phyloP scores from a whole-genome alignment of 257 asterid genomes.

The Verbascum thapsus region DNA sequence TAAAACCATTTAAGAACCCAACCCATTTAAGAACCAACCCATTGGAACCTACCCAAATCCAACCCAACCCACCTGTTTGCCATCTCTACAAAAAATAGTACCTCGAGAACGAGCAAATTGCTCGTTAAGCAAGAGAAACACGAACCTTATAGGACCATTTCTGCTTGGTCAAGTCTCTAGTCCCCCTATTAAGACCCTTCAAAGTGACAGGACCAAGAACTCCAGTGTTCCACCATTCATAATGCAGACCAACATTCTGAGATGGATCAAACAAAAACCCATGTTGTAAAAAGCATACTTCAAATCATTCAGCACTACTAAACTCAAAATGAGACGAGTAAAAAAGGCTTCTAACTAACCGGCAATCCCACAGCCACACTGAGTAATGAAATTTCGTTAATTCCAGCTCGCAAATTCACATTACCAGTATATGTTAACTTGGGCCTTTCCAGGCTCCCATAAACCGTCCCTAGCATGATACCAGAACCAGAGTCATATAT shows the following conservation, averaged over 20 bases:
- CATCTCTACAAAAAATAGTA: no score
- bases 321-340: constrained; percentile 3
- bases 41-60: no score
- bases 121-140: neutral
- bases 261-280: neutral
- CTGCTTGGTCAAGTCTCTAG: constrained; percentile 78
- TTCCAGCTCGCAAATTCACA: constrained; percentile 68
- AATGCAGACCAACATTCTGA: constrained; percentile 85
- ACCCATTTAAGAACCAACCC: no score
- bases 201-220: constrained; percentile 86
- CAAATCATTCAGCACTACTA: neutral
- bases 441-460: constrained; percentile 66
- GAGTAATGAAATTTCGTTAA: constrained; percentile 81
- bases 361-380: constrained; percentile 86
- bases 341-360: constrained; percentile 49
- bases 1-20: no score
- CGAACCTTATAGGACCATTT: constrained; percentile 80
- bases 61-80: no score
- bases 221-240: constrained; percentile 78
- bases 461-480: constrained; percentile 57
- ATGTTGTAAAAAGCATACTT: neutral
- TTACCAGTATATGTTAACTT: constrained; percentile 51
- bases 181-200: constrained; percentile 75
- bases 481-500: constrained; percentile 13
- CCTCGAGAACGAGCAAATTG: no score